Base-by-base conservation (phyloP, 176 grass and related monocot genomes). In the Typha latifolia region DNA sequence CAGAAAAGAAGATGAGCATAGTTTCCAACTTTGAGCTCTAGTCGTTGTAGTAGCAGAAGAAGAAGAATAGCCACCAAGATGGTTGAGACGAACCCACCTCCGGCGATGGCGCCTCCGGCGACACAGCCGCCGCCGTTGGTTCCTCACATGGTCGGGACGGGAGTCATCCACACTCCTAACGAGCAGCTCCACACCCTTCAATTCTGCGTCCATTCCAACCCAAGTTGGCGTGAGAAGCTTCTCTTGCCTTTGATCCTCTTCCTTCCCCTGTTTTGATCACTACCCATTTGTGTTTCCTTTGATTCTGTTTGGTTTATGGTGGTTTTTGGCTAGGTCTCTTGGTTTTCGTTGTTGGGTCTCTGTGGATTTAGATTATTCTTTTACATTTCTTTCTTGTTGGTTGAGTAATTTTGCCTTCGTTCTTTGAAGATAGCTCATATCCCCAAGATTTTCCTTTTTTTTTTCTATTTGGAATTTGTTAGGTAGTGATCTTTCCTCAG, bases 161-260 rank as follows among this genome's bases (percentile, higher is more conserved):
- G 81, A 3, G 81, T 83, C 49, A 22, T 83, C 23, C 70, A 83
- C 75, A 75, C 3, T 27, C 86, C 95, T 2, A 74, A 80, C 14
- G 89, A 93, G 77, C 95, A 99, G 81, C 85, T 99, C 51, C 52
- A 84, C 49, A 80, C 87, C 63, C 81, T 94, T 49, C 64, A 74
- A n/a, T 99, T 82, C 73, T 99, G 95, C 82, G 76, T 99, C 71
- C 89, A 99, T 56, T 99, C 89, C 2, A 99, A 99, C 72, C 95
- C 95, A 32, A 72, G 82, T 0, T 99, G 89, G 95, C 29, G 95
- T 99, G 79, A 83, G 94, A 31, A 68, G 48, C 50, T 62, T 74
- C 48, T 66, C 57, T 82, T 51, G 29, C 13, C 51, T 49, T 43
- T 43, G 14, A 16, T 59, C 18, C 16, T 59, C 53, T 51, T 69